A percentile compares a stretch with the other conserved stretches of the same genome.
phyloP scores from a whole-genome alignment of 371 early-diverging fungal species.

The Mortierella sp. region DNA sequence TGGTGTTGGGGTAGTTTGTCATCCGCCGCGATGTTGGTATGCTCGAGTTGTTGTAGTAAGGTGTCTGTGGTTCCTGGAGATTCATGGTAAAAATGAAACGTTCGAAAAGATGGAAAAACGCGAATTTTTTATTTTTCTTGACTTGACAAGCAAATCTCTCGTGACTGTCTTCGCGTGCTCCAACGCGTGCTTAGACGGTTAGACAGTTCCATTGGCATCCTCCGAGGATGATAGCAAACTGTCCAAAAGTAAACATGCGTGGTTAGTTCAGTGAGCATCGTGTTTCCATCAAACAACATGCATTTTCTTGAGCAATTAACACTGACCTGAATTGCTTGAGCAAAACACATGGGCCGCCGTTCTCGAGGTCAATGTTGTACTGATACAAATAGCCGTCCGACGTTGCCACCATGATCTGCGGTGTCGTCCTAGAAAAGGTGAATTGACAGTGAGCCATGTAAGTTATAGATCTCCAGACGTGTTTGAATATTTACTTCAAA shows the following conservation, averaged over 20 bases:
- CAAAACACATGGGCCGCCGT: slow-evolving; percentile 92
- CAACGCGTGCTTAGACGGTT: neutral
- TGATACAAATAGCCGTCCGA: slow-evolving; percentile 93
- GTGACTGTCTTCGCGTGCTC: slow-evolving; percentile 10
- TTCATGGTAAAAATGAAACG: neutral
- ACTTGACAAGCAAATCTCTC: neutral
- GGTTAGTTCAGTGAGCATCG: neutral
- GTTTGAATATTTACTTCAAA: neutral
- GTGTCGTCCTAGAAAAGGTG: slow-evolving; percentile 69
- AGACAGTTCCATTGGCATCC: slow-evolving; percentile 1
- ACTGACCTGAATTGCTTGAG: slow-evolving; percentile 80
- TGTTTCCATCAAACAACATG: neutral
- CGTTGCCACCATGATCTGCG: slow-evolving; percentile 92
- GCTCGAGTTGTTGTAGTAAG: slow-evolving; percentile 1
- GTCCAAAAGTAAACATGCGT: neutral
- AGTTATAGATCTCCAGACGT: neutral
- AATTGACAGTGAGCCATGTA: neutral
- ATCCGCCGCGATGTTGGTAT: slow-evolving; percentile 7
- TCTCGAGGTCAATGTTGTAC: slow-evolving; percentile 90
- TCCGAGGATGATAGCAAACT: slow-evolving; percentile 4
- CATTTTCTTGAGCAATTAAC: neutral
- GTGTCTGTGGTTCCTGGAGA: slow-evolving; percentile 18
- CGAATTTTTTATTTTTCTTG: slow-evolving; percentile 13
- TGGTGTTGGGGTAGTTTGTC: slow-evolving; percentile 11
- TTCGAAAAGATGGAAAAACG: neutral